These are phyloP conservation scores for Chamaecrista fasciculata DNA, from an alignment of 306 rosid species.

Conservation along the genomic window DNA sequence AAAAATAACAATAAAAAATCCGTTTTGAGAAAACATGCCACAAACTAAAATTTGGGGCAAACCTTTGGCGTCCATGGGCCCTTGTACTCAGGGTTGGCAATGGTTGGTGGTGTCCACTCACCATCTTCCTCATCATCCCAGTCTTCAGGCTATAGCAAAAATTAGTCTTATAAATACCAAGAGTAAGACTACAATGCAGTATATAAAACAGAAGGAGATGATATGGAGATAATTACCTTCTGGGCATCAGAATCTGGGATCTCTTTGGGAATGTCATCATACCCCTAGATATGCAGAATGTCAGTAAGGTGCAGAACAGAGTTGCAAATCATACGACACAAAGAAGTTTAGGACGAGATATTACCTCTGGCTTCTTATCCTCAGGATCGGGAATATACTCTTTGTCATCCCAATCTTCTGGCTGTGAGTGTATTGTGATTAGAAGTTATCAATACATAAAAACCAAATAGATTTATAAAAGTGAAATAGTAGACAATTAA, in stretches of 20 bases:
- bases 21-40: neutral
- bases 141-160: slow-evolving; percentile 77
- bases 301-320: slow-evolving; percentile 16
- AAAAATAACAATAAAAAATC: slow-evolving; percentile 13
- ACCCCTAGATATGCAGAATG: slow-evolving; percentile 51
- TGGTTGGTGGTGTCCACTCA: slow-evolving; percentile 96
- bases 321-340: neutral
- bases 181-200: neutral
- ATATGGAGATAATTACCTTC: slow-evolving; percentile 48
- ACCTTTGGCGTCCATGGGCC: slow-evolving; percentile 97
- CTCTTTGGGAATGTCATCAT: slow-evolving; percentile 86
- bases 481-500: neutral
- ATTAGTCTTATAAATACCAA: slow-evolving; percentile 24
- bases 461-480: slow-evolving; percentile 5
- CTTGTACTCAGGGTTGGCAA: slow-evolving; percentile 92
- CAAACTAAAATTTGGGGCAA: slow-evolving; percentile 22
- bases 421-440: slow-evolving; percentile 46
- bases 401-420: slow-evolving; percentile 98
- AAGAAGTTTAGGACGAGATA: neutral
- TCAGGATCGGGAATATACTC: slow-evolving; percentile 94
- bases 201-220: slow-evolving; percentile 3
- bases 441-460: slow-evolving; percentile 22
- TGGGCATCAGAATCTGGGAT: slow-evolving; percentile 83
- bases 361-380: slow-evolving; percentile 95
- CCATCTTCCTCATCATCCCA: slow-evolving; percentile 99